phyloP scores from a whole-genome alignment of 192 early-diverging fungal genomes.

The Rhizoclosmatium globosum region DNA sequence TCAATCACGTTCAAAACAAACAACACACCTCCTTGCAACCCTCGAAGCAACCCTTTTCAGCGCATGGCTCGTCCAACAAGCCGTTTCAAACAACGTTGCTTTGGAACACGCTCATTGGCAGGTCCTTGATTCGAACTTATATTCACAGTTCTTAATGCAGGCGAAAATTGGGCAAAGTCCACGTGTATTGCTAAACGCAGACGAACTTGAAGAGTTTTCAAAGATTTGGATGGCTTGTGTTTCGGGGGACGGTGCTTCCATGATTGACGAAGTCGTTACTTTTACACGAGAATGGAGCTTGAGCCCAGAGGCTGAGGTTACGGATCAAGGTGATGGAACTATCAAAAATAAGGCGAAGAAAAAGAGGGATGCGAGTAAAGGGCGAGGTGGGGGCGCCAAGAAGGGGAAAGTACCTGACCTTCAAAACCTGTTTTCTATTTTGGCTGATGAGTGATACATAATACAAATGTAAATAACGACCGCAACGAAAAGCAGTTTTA shows the following conservation, averaged over 20 bases:
- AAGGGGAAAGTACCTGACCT: neutral
- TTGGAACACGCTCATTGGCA: slow-evolving; percentile 30
- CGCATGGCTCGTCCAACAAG: slow-evolving; percentile 18
- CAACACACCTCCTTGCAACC: slow-evolving; percentile 18
- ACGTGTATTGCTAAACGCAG: neutral
- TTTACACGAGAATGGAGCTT: neutral
- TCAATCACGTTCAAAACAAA: slow-evolving; percentile 11
- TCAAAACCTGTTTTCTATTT: slow-evolving; percentile 3
- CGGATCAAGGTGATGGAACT: neutral
- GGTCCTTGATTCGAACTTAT: slow-evolving; percentile 1
- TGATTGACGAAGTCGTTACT: slow-evolving; percentile 8
- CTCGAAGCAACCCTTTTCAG: slow-evolving; percentile 26
- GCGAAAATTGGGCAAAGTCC: slow-evolving; percentile 18
- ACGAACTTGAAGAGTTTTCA: neutral
- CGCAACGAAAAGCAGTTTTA: no score
- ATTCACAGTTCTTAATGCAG: neutral
- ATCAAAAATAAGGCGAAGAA: neutral
- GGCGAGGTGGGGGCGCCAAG: neutral
- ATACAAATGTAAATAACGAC: neutral
- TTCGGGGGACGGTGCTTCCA: neutral
- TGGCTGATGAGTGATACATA: neutral
- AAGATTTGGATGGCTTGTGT: neutral
- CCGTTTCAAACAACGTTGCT: neutral
- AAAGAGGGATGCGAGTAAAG: slow-evolving; percentile 7
- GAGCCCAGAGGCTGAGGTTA: neutral